Percentiles rank a stretch among this genome's conserved stretches.
phyloP scores from a whole-genome alignment of 306 rosid genomes.

The Trifolium pratense region DNA sequence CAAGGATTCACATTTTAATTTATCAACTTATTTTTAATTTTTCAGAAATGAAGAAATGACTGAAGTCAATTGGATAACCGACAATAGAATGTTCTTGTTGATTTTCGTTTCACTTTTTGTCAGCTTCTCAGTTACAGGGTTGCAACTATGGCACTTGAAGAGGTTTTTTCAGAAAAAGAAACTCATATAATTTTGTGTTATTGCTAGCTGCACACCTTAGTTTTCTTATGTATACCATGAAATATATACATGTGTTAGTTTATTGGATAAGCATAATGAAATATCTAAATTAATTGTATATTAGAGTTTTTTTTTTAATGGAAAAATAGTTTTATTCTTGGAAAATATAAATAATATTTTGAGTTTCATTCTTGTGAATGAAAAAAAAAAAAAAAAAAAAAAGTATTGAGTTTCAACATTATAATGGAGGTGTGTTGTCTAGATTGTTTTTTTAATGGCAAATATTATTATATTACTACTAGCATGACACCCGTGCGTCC shows the following conservation, averaged over 20 bases:
- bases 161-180: slow-evolving; percentile 73
- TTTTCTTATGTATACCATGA: not conserved
- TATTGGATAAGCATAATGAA: not conserved
- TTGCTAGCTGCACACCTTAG: not conserved
- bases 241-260: not conserved
- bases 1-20: slow-evolving; percentile 1
- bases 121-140: slow-evolving; percentile 63
- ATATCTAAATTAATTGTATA: not conserved
- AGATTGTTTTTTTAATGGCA: too few species aligned
- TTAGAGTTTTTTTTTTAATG: too few species aligned
- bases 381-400: too few species aligned
- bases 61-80: slow-evolving; percentile 50
- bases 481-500: too few species aligned
- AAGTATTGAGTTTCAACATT: too few species aligned
- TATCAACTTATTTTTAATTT: not conserved
- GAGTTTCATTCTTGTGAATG: too few species aligned
- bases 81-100: slow-evolving; percentile 52
- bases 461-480: too few species aligned
- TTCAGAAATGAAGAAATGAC: slow-evolving; percentile 68
- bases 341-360: too few species aligned
- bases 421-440: too few species aligned
- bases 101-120: slow-evolving; percentile 59
- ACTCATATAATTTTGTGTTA: slow-evolving; percentile 46
- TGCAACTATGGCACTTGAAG: slow-evolving; percentile 81
- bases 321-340: too few species aligned